Evolutionary conservation across 305 asterid species (phyloP), one percentile per base, ranked within the genome.

Genomic region (Plantago coronopus): DNA sequence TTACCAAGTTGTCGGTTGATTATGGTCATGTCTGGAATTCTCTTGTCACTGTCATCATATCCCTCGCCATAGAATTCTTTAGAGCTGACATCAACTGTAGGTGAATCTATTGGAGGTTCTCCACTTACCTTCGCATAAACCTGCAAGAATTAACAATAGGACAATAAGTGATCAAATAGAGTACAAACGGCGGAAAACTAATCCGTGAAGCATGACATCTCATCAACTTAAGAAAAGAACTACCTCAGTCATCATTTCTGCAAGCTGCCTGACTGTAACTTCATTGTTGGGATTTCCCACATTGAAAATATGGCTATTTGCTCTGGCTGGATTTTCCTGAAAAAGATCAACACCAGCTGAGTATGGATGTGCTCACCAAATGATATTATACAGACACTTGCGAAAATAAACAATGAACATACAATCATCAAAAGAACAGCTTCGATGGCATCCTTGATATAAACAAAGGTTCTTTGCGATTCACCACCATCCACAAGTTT

Each of bases 11-110:
- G 90, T 75, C 56, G 69, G 79, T 82, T 85, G 62, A 85, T 85
- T 37, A 85, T 82, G 76, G 90, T 80, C 94, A 85, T 85, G 76
- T 85, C 94, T 53, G 94, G 89, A 65, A 85, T 85, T 73, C 94
- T 79, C 79, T 82, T 85, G 77, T 85, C 94, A 73, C 94, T 85
- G 25, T 85, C 94, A 62, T 85, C 94, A 40, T 85, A 85, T 14
- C 95, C 88, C 75, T 80, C 95, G 3, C 95, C 95, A 3, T 85
- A 85, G 29, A 85, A 85, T 62, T 85, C 90, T 76, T 85, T 77
- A 15, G 95, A 85, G 76, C 86, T 85, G 21, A 83, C 66, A 63
- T 85, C 95, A 4, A 81, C 50, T 12, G 90, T 85, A 42, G 95
- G 84, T 1, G 79, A 38, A 17, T 77, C 90, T 11, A 75, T 45